Base-by-base conservation (phyloP, 2,329 filamentous ascomycete species). In the Penicillium corylophilum region DNA sequence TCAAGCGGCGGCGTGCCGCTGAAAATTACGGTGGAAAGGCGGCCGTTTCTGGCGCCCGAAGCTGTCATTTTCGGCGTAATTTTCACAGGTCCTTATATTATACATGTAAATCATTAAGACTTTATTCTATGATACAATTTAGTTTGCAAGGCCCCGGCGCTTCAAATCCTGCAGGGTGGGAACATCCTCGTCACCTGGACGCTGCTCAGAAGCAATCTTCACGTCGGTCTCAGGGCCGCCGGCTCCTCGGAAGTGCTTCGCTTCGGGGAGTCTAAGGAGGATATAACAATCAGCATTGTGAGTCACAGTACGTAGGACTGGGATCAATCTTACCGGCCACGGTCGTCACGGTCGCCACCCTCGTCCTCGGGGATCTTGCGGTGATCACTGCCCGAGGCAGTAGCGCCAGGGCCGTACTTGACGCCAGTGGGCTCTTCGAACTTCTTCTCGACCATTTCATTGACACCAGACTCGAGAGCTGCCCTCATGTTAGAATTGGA, bases 391-490 rank as follows among this genome's bases (percentile, higher is more conserved):
- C 66, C 67, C 3, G 72, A 66, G 5, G 67, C 61, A 20, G 60
- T 63, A 7, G 69, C 63, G 36, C 63, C 66, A 42, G 64, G 49
- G 24, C 73, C 74, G 29, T 72, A 74, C 41, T 68, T 65, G n/a
- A 75, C 67, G 13, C 64, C 61, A 4, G 64, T 60, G 15, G 54
- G 42, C 10, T 71, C 63, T 12, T 64, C 61, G 62, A 77, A 76
- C 48, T 70, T 69, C 45, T 65, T 62, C 24, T 71, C 63, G 24
- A 65, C 73, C 50, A 65, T 64, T 57, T 69, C 68, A 51, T 77
- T 66, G 53, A 77, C 66, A 24, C 73, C 73, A 20, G 74, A 75
- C 55, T 77, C 74, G 20, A 63, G 42, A 22, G 68, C 72, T 74
- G 20, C 22, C 5, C 9, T 13, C 15, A 12, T 47, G 13, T 55